These are phyloP conservation scores for Epithele typhae DNA, from an alignment of 768 basidiomycete species.

Conservation along the genomic window DNA sequence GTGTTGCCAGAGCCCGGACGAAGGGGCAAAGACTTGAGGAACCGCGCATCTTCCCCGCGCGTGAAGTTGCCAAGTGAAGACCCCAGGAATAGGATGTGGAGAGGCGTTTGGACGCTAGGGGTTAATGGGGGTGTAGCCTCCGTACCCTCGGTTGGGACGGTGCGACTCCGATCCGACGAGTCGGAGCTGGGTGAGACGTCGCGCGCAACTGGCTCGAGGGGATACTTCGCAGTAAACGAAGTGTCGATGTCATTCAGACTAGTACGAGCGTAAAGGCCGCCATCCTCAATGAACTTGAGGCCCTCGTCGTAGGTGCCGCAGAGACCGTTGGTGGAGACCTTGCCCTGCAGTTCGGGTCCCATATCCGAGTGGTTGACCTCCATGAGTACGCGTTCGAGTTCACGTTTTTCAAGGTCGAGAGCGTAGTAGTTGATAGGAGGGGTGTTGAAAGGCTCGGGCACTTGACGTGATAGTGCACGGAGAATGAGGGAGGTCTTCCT, in stretches of 20 bases:
- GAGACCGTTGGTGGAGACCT: slow-evolving; percentile 77
- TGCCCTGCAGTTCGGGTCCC: slow-evolving; percentile 58
- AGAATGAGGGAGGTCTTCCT: slow-evolving; percentile 88
- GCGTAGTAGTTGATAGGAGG: slow-evolving; percentile 81
- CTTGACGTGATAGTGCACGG: slow-evolving; percentile 57
- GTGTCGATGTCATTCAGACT: slow-evolving; percentile 10
- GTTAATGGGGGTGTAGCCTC: slow-evolving; percentile 39
- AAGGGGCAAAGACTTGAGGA: slow-evolving; percentile 77
- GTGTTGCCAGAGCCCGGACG: slow-evolving; percentile 75
- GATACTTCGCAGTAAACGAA: slow-evolving; percentile 12
- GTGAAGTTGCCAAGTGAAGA: slow-evolving; percentile 90
- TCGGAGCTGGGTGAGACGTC: slow-evolving; percentile 39
- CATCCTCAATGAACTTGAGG: slow-evolving; percentile 69
- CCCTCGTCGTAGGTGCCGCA: slow-evolving; percentile 93
- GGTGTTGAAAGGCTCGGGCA: slow-evolving; percentile 29
- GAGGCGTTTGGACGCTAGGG: slow-evolving; percentile 44
- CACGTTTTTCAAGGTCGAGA: slow-evolving; percentile 86
- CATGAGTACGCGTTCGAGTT: slow-evolving; percentile 75
- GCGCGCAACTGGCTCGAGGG: slow-evolving; percentile 11
- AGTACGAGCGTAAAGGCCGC: slow-evolving; percentile 42
- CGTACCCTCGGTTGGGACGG: slow-evolving; percentile 11
- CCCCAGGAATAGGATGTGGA: slow-evolving; percentile 89
- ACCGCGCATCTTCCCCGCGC: slow-evolving; percentile 61
- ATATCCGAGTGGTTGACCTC: slow-evolving; percentile 61
- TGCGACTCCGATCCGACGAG: slow-evolving; percentile 17